Conservation (phyloP, 163 green algal species). For the Trebouxiophyceae sp. region DNA sequence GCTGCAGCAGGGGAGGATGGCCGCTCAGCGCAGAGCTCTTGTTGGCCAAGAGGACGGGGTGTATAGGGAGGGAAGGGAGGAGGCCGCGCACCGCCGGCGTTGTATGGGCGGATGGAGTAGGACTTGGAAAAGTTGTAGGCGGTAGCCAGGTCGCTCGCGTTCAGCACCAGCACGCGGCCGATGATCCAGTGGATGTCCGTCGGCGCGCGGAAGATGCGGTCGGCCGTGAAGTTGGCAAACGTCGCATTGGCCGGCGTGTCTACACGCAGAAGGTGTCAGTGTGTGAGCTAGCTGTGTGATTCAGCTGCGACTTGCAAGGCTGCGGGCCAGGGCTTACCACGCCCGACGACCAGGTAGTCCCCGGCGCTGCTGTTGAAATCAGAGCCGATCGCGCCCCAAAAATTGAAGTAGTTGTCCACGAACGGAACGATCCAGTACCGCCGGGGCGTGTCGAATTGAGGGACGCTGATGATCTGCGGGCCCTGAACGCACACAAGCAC, state of each 20-base stretch:
- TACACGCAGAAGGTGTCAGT: too few species aligned
- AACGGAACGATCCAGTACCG: constrained; percentile 19
- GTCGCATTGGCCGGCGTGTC: too few species aligned
- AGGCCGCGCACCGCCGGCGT: constrained; percentile 1
- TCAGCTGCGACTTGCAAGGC: too few species aligned
- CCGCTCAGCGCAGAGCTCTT: too few species aligned
- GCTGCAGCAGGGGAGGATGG: too few species aligned
- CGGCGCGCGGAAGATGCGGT: constrained; percentile 6
- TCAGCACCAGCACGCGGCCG: constrained; percentile 8
- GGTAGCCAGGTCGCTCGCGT: constrained; percentile 3
- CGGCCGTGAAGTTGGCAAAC: not conserved
- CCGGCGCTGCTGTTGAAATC: constrained; percentile 9
- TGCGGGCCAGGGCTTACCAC: too few species aligned
- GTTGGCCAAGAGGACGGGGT: too few species aligned
- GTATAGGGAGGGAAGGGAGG: too few species aligned
- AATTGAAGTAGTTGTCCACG: constrained; percentile 11
- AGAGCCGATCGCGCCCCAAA: constrained; percentile 4
- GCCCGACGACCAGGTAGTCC: constrained; percentile 13
- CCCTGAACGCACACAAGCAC: constrained; percentile 1
- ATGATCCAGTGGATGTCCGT: constrained; percentile 15
- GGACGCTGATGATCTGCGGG: constrained; percentile 9
- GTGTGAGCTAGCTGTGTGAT: too few species aligned
- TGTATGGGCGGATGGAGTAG: constrained; percentile 5
- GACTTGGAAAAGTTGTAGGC: constrained; percentile 1
- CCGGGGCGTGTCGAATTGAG: not conserved